Evolutionary conservation across 2,329 filamentous ascomycete genomes (phyloP).

Genomic region (Penicillium sp.): DNA sequence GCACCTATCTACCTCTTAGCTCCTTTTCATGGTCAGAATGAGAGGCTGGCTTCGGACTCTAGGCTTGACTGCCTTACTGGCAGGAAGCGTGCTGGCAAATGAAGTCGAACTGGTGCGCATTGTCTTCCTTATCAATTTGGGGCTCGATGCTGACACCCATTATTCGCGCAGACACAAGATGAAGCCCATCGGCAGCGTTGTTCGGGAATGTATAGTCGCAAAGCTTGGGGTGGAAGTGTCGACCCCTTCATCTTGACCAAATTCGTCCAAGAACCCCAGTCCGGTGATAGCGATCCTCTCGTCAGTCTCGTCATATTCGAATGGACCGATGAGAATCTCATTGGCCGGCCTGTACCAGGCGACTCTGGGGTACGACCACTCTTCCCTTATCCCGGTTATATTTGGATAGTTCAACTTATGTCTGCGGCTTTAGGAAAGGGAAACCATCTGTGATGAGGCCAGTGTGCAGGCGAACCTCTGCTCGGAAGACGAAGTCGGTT

Average conservation of each 20-base stretch:
- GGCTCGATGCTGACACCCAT: too few relatives aligned
- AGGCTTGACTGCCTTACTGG: too few relatives aligned
- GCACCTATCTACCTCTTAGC: too few relatives aligned
- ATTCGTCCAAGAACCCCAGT: conserved; percentile 58
- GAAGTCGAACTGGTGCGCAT: conserved; percentile 41
- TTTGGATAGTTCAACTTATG: too few relatives aligned
- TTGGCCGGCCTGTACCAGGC: conserved; percentile 62
- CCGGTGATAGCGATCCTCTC: conserved; percentile 62
- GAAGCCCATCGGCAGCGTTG: conserved; percentile 74
- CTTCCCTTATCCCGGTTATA: too few relatives aligned
- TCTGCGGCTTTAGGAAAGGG: conserved; percentile 39
- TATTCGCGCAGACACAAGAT: conserved; percentile 57
- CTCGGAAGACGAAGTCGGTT: conserved; percentile 63
- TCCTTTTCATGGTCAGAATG: too few relatives aligned
- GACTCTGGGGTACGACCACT: conserved; percentile 48
- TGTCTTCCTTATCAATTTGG: too few relatives aligned
- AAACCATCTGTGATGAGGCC: conserved; percentile 67
- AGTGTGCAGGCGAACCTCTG: conserved; percentile 63
- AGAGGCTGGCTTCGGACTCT: too few relatives aligned
- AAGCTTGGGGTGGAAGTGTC: conserved; percentile 74
- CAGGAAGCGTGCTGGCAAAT: too few relatives aligned
- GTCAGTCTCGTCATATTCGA: conserved; percentile 87
- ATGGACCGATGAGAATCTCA: conserved; percentile 74
- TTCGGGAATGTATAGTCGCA: conserved; percentile 85
- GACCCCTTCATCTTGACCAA: conserved; percentile 84